A percentile compares a stretch with the other conserved stretches of the same genome.
Evolutionary conservation across 140 eudicot genomes (phyloP).

Genomic region (Flaveria floridana): DNA sequence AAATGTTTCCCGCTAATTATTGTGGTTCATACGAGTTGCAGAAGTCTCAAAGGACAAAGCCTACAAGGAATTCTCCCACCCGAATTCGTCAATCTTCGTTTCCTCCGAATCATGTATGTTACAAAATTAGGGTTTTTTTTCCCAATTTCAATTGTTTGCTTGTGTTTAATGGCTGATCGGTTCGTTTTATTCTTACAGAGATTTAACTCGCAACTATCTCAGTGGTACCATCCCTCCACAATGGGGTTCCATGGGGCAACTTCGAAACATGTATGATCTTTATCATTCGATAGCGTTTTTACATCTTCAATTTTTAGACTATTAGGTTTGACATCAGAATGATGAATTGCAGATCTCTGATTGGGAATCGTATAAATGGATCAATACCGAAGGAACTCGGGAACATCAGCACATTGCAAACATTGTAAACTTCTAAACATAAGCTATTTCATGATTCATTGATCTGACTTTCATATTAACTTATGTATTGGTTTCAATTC

Average conservation of each 20-base stretch:
- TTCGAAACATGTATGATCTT: constrained; percentile 45
- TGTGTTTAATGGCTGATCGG: background rate
- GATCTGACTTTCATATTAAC: background rate
- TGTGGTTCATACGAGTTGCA: constrained; percentile 28
- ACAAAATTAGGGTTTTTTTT: background rate
- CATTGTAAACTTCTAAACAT: constrained; percentile 35
- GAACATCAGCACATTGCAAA: constrained; percentile 49
- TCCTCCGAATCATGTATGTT: constrained; percentile 48
- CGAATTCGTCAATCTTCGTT: constrained; percentile 45
- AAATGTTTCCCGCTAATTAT: too few species aligned
- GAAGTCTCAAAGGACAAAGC: constrained; percentile 51
- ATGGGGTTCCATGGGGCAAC: constrained; percentile 62
- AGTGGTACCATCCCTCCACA: constrained; percentile 60
- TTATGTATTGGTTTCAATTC: background rate
- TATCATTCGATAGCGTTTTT: background rate
- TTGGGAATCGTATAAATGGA: constrained; percentile 65
- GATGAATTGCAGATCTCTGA: constrained; percentile 43
- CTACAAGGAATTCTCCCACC: constrained; percentile 58
- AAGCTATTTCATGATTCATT: background rate
- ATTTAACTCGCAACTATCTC: constrained; percentile 60
- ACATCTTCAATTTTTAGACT: background rate
- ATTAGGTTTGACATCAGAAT: background rate
- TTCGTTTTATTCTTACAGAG: constrained; percentile 40
- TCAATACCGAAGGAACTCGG: constrained; percentile 60
- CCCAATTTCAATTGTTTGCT: background rate